phyloP scores from a whole-genome alignment of 23 red algal species.

The Cyanidioschyzon merolae region DNA sequence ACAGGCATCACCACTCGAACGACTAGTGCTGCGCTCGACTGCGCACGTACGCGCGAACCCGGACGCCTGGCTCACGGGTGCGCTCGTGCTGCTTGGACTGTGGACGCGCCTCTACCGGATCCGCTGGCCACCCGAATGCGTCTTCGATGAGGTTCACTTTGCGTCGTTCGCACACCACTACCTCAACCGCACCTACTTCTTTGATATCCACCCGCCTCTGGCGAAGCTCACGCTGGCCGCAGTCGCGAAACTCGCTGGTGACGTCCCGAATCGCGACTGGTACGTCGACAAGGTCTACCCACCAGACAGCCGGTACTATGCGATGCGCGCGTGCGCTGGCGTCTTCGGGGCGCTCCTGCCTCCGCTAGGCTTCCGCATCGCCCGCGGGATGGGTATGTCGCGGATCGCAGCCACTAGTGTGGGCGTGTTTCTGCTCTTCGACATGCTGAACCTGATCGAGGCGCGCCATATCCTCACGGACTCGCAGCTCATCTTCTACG shows the following conservation, averaged over 20 bases:
- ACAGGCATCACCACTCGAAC: background rate
- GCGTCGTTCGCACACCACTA: constrained; percentile 55
- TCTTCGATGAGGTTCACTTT: constrained; percentile 98
- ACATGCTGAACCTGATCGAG: constrained; percentile 65
- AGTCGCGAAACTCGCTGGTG: constrained; percentile 35
- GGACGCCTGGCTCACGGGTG: constrained; percentile 14
- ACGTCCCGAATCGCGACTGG: constrained; percentile 44
- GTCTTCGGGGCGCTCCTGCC: constrained; percentile 50
- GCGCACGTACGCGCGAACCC: background rate
- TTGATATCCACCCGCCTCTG: constrained; percentile 94
- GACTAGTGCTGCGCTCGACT: background rate
- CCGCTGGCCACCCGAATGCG: constrained; percentile 38
- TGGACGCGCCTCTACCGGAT: constrained; percentile 51
- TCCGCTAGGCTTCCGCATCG: constrained; percentile 40
- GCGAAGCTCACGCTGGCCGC: constrained; percentile 68
- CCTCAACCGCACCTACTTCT: constrained; percentile 60
- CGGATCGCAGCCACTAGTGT: constrained; percentile 18
- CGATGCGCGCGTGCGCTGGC: constrained; percentile 57
- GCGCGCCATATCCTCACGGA: constrained; percentile 84
- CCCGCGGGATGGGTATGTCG: constrained; percentile 37
- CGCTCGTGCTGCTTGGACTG: constrained; percentile 30
- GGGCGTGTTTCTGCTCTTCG: constrained; percentile 46
- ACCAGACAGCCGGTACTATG: constrained; percentile 45
- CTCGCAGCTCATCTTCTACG: constrained; percentile 76
- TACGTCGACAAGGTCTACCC: constrained; percentile 44